Evolutionary conservation across 2,329 filamentous ascomycete species (phyloP).

Genomic region (Aspergillus sp.): DNA sequence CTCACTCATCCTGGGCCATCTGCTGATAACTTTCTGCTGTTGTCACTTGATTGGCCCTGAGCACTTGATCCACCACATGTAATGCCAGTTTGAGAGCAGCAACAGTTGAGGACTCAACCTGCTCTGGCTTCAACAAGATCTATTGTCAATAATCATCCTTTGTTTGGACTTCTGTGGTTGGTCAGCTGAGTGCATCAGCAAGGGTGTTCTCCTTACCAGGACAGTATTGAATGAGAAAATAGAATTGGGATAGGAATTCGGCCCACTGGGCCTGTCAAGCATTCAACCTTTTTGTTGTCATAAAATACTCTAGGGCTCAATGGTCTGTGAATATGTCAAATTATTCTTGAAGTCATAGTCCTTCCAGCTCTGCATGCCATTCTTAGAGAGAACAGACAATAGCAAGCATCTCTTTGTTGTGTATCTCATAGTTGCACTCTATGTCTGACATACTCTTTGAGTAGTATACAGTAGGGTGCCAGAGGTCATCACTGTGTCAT

Average conservation of each 20-base stretch:
- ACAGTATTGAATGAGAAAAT: constrained; percentile 7
- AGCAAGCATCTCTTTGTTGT: constrained; percentile 9
- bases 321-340: constrained; percentile 19
- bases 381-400: constrained; percentile 18
- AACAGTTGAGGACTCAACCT: neutral
- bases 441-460: constrained; percentile 12
- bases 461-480: constrained; percentile 16
- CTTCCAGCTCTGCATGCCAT: constrained; percentile 15
- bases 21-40: no score
- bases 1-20: no score
- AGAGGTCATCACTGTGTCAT: constrained; percentile 3
- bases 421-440: constrained; percentile 20
- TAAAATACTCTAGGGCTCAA: constrained; percentile 20
- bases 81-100: no score
- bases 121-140: neutral
- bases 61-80: no score
- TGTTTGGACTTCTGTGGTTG: neutral
- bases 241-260: constrained; percentile 3
- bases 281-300: constrained; percentile 10
- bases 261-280: constrained; percentile 4
- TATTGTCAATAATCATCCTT: neutral
- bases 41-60: no score
- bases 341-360: neutral
- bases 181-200: neutral
- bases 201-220: neutral